A percentile compares a stretch with the other conserved stretches of the same genome.
Evolutionary conservation across 768 basidiomycete genomes (phyloP).

Genomic region (Mrakia gelida): DNA sequence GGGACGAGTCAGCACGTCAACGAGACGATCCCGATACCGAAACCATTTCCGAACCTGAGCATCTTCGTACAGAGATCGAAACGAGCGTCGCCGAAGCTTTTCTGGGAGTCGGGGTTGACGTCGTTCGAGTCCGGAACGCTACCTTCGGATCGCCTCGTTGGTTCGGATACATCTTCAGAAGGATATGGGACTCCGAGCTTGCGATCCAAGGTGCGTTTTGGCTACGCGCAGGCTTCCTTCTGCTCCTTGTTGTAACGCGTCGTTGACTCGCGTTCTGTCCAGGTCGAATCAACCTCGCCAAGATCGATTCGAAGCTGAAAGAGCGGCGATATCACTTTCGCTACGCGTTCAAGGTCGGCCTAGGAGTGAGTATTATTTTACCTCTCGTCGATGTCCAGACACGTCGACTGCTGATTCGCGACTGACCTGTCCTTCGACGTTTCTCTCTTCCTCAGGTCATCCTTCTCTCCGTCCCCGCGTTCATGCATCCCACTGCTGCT

Average conservation of each 20-base stretch:
- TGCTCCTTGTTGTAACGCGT: not conserved
- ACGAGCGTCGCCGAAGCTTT: constrained; percentile 14
- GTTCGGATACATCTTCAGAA: not conserved
- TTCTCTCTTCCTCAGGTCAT: not conserved
- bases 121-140: not conserved
- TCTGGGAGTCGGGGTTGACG: not conserved
- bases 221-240: not conserved
- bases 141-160: not conserved
- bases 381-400: too few relatives aligned
- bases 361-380: not conserved
- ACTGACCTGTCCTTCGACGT: too few relatives aligned
- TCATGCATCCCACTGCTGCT: constrained; percentile 35
- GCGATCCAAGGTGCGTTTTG: not conserved
- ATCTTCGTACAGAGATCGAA: constrained; percentile 14
- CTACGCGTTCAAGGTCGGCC: constrained; percentile 24
- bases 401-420: too few relatives aligned
- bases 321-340: constrained; percentile 14
- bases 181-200: constrained; percentile 14
- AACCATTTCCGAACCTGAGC: constrained; percentile 2
- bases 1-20: constrained; percentile 29
- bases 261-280: not conserved
- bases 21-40: constrained; percentile 4
- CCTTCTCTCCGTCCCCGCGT: constrained; percentile 42
- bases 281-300: constrained; percentile 19
- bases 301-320: not conserved